Evolutionary conservation across 176 grass and related monocot genomes (phyloP).

Genomic region (Alloteropsis semialata): DNA sequence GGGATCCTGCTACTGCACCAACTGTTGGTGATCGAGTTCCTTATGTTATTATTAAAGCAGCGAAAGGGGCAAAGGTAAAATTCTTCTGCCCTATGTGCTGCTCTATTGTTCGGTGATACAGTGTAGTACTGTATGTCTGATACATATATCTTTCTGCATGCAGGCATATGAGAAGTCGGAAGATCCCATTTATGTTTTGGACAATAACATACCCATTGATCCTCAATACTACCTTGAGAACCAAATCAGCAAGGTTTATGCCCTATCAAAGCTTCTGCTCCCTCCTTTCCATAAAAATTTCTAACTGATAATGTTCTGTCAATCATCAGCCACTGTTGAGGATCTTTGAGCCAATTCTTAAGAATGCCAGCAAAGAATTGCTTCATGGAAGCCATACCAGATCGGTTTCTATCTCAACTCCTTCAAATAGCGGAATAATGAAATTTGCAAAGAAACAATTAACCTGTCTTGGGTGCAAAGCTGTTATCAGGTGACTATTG

Average conservation of each 20-base stretch:
- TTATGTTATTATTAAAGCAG: conserved; percentile 97
- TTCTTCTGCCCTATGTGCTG: neutral
- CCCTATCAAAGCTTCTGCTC: neutral
- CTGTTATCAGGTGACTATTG: conserved; percentile 74
- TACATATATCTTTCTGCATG: conserved; percentile 34
- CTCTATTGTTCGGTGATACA: neutral
- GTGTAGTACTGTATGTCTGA: conserved; percentile 17
- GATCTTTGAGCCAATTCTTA: conserved; percentile 98
- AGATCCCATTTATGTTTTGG: conserved; percentile 98
- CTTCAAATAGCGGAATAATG: conserved; percentile 98
- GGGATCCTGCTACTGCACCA: conserved; percentile 95
- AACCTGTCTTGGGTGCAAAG: conserved; percentile 95
- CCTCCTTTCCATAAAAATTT: neutral
- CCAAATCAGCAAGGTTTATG: conserved; percentile 93
- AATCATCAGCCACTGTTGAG: conserved; percentile 74
- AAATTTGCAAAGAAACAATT: conserved; percentile 95
- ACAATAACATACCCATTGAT: conserved; percentile 98
- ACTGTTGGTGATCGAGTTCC: conserved; percentile 97
- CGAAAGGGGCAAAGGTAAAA: conserved; percentile 93
- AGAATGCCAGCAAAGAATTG: conserved; percentile 93
- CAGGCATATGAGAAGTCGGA: conserved; percentile 98
- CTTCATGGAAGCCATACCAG: conserved; percentile 98
- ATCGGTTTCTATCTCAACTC: conserved; percentile 93
- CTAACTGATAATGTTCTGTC: conserved; percentile 1
- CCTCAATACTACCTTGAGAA: conserved; percentile 98